Evolutionary conservation across 441 rosid genomes (phyloP).

Genomic region (Populus hybrid): DNA sequence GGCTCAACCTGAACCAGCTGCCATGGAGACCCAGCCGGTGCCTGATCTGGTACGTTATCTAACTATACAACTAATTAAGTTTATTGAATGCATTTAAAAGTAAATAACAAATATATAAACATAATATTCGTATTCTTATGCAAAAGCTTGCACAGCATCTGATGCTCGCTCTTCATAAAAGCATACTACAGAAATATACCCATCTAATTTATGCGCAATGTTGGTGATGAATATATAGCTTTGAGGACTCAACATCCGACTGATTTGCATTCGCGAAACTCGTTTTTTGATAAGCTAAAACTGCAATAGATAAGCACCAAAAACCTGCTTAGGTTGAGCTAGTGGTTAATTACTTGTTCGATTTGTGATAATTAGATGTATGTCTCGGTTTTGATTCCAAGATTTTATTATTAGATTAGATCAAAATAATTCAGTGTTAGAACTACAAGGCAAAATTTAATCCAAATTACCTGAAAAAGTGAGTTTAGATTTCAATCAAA

Average conservation of each 20-base stretch:
- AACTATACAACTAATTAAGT: neutral
- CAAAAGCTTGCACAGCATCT: conserved; percentile 2
- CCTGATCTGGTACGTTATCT: neutral
- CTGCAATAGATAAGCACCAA: neutral
- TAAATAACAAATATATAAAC: neutral
- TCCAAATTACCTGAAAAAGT: no score
- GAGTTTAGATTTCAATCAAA: no score
- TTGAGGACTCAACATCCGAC: neutral
- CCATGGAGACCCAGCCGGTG: neutral
- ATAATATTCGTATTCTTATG: neutral
- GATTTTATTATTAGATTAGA: no score
- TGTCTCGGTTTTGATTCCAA: neutral
- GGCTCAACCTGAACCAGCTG: neutral
- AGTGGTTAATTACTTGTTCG: neutral
- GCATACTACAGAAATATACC: neutral
- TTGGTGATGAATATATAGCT: neutral
- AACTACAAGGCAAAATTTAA: no score
- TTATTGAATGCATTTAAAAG: neutral
- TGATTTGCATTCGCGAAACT: neutral
- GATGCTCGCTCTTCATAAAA: conserved; percentile 3
- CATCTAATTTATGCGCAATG: neutral
- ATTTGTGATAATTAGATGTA: no score
- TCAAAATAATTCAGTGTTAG: no score
- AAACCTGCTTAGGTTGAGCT: neutral
- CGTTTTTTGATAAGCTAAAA: neutral